These are phyloP conservation scores for Stevia rebaudiana DNA, from an alignment of 140 eudicot genomes.

Conservation along the genomic window DNA sequence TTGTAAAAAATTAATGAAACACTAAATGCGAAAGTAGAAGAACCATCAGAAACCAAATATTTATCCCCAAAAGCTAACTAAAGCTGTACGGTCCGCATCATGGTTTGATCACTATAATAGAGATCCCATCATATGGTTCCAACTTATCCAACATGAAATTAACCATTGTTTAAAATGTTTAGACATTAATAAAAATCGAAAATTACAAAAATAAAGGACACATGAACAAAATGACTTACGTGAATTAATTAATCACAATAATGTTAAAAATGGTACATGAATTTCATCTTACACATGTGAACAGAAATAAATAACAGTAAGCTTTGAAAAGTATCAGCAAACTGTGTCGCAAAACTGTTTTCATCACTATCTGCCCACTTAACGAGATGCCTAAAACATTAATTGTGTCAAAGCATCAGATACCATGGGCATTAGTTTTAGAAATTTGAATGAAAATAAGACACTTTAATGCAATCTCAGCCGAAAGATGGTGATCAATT, in stretches of 20 bases:
- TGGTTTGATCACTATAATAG: conserved; percentile 22
- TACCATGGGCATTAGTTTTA: not conserved
- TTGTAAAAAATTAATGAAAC: no score
- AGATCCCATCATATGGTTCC: conserved; percentile 25
- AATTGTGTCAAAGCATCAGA: conserved; percentile 18
- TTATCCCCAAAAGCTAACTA: conserved; percentile 30
- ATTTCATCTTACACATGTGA: conserved; percentile 20
- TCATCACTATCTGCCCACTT: conserved; percentile 20
- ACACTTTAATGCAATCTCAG: not conserved
- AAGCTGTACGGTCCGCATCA: conserved; percentile 42
- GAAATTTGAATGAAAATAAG: not conserved
- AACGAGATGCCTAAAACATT: conserved; percentile 22
- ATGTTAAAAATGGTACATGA: no score
- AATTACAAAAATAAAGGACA: no score
- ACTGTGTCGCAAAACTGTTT: conserved; percentile 34
- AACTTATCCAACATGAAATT: no score
- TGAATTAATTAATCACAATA: no score
- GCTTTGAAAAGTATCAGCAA: conserved; percentile 14
- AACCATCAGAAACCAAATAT: conserved; percentile 37
- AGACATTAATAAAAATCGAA: no score
- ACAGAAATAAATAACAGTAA: conserved; percentile 24
- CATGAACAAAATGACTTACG: no score
- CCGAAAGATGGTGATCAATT: conserved; percentile 29
- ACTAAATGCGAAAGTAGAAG: no score
- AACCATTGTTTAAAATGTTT: no score